Conservation (phyloP, 805 yeast species). For the Barnettozyma siamensis region DNA sequence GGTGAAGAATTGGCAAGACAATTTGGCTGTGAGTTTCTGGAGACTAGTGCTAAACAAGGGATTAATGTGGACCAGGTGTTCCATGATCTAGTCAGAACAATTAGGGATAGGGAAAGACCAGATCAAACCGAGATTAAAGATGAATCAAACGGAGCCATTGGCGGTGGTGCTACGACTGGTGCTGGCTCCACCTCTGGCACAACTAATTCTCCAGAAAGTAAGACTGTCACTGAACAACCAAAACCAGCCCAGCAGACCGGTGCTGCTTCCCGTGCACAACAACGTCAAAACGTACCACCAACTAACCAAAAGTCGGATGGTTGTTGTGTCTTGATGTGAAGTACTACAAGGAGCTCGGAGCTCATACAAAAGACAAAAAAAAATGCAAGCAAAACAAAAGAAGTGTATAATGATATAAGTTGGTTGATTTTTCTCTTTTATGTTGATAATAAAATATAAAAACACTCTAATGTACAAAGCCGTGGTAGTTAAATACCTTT, state of each 20-base stretch:
- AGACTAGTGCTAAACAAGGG: conserved; percentile 89
- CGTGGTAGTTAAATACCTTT: no score
- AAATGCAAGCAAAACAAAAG: not conserved
- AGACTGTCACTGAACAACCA: not conserved
- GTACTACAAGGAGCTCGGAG: no score
- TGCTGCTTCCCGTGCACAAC: not conserved
- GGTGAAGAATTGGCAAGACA: conserved; percentile 57
- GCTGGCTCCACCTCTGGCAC: no score
- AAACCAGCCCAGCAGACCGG: not conserved
- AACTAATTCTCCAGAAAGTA: no score
- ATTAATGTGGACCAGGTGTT: conserved; percentile 86
- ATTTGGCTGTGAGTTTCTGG: conserved; percentile 72
- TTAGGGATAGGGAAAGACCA: conserved; percentile 27
- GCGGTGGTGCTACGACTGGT: no score
- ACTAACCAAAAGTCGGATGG: conserved; percentile 26
- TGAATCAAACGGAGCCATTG: not conserved
- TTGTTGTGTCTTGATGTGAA: conserved; percentile 25
- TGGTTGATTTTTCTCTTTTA: not conserved
- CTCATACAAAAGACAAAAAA: no score
- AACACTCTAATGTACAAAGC: no score
- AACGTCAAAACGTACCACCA: conserved; percentile 3
- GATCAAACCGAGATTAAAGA: conserved; percentile 1
- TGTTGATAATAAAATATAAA: no score
- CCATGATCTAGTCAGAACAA: conserved; percentile 57
- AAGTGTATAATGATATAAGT: not conserved